These are phyloP conservation scores for Talaromyces ruber DNA, from an alignment of 495 filamentous ascomycete species.

Conservation along the genomic window DNA sequence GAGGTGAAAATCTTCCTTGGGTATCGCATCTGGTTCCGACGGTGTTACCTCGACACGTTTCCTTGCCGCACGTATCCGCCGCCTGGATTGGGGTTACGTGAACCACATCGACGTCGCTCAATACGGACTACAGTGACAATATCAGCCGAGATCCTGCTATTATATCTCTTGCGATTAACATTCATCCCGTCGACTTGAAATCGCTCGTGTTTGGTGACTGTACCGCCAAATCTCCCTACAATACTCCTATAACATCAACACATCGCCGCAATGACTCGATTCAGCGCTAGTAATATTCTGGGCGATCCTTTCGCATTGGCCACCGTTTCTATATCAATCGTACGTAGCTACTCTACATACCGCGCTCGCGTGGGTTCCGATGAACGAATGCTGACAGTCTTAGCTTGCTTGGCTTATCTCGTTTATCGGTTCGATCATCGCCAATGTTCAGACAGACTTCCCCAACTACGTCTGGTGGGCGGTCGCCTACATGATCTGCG, in stretches of 20 bases:
- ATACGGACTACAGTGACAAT: neutral
- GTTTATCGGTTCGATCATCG: conserved; percentile 77
- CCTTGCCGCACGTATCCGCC: neutral
- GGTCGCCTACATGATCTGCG: conserved; percentile 73
- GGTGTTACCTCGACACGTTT: neutral
- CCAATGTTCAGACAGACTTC: conserved; percentile 50
- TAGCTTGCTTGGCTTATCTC: conserved; percentile 93
- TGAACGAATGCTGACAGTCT: neutral
- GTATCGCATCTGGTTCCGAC: neutral
- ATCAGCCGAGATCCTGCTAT: neutral
- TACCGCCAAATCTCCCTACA: neutral
- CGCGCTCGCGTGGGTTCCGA: neutral
- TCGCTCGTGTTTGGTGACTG: neutral
- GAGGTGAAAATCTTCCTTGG: neutral
- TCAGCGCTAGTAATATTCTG: conserved; percentile 79
- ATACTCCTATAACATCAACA: neutral
- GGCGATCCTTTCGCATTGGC: conserved; percentile 95
- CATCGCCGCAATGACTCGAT: conserved; percentile 38
- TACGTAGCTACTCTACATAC: conserved; percentile 36
- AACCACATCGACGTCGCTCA: neutral
- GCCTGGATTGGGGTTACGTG: neutral
- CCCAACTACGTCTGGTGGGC: conserved; percentile 90
- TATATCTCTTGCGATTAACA: neutral
- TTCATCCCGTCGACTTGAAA: neutral
- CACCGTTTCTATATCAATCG: conserved; percentile 84